Conservation (phyloP, 2,329 filamentous ascomycete genomes). For the Cordyceps farinosa region DNA sequence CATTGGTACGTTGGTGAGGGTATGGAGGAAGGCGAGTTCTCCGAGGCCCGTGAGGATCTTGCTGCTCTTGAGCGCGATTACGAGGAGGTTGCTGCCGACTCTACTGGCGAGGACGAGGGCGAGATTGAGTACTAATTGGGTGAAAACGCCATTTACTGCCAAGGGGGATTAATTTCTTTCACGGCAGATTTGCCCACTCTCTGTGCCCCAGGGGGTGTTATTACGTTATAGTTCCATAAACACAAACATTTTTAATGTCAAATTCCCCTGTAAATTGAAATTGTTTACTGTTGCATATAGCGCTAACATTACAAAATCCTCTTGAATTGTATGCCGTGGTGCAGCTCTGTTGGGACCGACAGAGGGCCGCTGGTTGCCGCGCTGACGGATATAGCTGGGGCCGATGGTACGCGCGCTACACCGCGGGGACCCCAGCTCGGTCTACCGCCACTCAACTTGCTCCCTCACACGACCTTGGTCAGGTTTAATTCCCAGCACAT, state of each 20-base stretch:
- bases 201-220: constrained; percentile 32
- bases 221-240: constrained; percentile 38
- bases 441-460: constrained; percentile 12
- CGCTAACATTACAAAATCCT: background rate
- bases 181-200: constrained; percentile 27
- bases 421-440: constrained; percentile 14
- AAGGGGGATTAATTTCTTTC: constrained; percentile 21
- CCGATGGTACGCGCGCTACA: constrained; percentile 18
- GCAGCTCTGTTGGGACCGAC: background rate
- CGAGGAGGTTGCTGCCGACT: constrained; percentile 96
- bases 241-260: constrained; percentile 20
- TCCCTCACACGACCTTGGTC: constrained; percentile 13
- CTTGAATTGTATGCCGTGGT: background rate
- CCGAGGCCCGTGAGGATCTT: constrained; percentile 96
- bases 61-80: constrained; percentile 98
- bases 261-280: constrained; percentile 15
- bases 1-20: constrained; percentile 99
- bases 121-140: constrained; percentile 83
- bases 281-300: background rate
- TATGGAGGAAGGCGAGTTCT: constrained; percentile 99
- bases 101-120: constrained; percentile 78
- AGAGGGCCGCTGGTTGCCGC: constrained; percentile 13
- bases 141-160: constrained; percentile 16
- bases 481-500: background rate
- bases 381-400: constrained; percentile 13